phyloP scores from a whole-genome alignment of 2,329 filamentous ascomycete genomes.

The Aureobasidium sp. region DNA sequence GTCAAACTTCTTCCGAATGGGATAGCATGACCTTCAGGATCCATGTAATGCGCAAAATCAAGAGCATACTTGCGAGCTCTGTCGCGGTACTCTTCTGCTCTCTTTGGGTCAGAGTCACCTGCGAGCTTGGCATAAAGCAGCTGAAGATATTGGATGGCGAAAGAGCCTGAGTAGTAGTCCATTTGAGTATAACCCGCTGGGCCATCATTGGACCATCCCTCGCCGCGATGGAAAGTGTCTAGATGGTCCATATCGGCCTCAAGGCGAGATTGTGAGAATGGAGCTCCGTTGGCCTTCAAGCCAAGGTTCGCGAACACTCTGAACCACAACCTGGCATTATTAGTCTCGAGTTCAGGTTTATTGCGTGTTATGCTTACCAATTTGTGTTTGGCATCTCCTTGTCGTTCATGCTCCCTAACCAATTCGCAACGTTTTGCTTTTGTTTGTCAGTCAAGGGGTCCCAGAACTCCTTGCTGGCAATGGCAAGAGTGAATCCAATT shows the following conservation, averaged over 20 bases:
- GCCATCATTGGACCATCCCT: constrained; percentile 73
- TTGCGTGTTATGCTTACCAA: constrained; percentile 34
- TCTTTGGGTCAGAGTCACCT: constrained; percentile 54
- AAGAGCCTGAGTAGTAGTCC: constrained; percentile 79
- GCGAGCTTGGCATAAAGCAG: constrained; percentile 68
- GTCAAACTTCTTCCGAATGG: constrained; percentile 72
- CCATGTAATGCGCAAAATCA: constrained; percentile 70
- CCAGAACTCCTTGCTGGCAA: constrained; percentile 60
- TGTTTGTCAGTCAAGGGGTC: constrained; percentile 55
- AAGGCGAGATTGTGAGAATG: constrained; percentile 61
- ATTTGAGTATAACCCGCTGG: constrained; percentile 74
- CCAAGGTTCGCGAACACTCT: constrained; percentile 77
- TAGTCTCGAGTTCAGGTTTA: neutral
- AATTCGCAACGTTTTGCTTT: constrained; percentile 59
- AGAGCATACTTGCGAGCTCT: constrained; percentile 60
- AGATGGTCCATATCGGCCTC: constrained; percentile 71
- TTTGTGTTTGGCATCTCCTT: constrained; percentile 66
- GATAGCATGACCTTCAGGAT: constrained; percentile 61
- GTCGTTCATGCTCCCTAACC: constrained; percentile 72
- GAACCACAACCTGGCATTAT: constrained; percentile 65
- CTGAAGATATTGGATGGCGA: constrained; percentile 74
- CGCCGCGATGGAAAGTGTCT: constrained; percentile 74
- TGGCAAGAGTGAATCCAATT: constrained; percentile 65
- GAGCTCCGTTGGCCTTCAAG: constrained; percentile 65
- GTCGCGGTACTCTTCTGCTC: constrained; percentile 62